phyloP scores from a whole-genome alignment of 768 basidiomycete species.

The Leccinum disarticulatum region DNA sequence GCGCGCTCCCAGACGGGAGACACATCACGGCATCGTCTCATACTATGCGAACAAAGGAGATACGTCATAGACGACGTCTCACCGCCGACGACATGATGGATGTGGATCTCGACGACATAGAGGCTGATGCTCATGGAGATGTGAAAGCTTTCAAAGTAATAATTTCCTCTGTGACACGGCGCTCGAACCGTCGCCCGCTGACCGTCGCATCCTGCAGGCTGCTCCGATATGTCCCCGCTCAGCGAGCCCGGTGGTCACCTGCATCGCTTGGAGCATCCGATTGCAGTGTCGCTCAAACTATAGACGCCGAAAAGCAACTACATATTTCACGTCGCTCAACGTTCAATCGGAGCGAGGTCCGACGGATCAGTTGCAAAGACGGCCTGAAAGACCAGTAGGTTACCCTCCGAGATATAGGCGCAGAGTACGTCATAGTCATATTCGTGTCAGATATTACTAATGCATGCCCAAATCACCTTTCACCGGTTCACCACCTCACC shows the following conservation, averaged over 20 bases:
- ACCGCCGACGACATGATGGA: constrained; percentile 74
- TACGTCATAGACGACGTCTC: constrained; percentile 55
- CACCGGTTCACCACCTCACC: no score
- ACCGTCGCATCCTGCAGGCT: constrained; percentile 89
- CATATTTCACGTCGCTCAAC: constrained; percentile 76
- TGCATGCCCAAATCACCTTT: background rate
- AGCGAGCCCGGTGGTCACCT: constrained; percentile 78
- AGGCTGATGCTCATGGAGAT: constrained; percentile 55
- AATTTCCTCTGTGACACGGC: constrained; percentile 24
- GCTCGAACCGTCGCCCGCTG: constrained; percentile 44
- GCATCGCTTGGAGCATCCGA: constrained; percentile 73
- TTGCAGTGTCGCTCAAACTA: constrained; percentile 78
- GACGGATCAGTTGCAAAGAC: constrained; percentile 75
- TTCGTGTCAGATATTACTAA: background rate
- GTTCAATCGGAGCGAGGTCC: constrained; percentile 80
- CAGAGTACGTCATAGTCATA: background rate
- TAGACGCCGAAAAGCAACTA: constrained; percentile 84
- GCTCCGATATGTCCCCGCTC: constrained; percentile 59
- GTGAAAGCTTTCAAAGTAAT: constrained; percentile 78
- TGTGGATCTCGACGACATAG: constrained; percentile 56
- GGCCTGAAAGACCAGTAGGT: constrained; percentile 80
- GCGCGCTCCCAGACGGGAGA: constrained; percentile 38
- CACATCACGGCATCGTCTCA: constrained; percentile 51
- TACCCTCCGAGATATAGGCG: no score
- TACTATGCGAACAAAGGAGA: constrained; percentile 66